Evolutionary conservation across 306 rosid genomes (phyloP), one percentile per base, ranked within the genome.

Genomic region (Cercis canadensis): DNA sequence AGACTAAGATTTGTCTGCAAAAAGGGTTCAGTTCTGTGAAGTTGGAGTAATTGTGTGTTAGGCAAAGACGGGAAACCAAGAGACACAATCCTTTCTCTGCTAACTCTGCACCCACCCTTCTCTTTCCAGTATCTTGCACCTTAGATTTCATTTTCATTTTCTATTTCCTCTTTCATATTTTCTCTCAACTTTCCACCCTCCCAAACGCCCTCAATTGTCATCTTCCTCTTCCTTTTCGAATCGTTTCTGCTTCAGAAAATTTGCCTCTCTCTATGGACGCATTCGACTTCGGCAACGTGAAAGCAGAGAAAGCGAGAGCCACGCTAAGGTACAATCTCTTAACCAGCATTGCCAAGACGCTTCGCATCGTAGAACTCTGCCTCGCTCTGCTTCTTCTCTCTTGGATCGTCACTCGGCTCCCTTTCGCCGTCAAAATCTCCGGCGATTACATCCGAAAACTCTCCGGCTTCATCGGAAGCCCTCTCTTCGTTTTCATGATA

Each of bases 401-500:
- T 0, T 90, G 97, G 97, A 57, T 57, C 68, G 53, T 81, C 79
- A n/a, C 87, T 18, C 86, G 86, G 24, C 80, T 92, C 40, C 92
- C 96, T 13, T 73, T 77, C 56, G 91, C 77, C 54, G 40, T 84
- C 65, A 75, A 61, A 39, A 47, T 75, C 71, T 87, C 89, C 75
- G 66, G 62, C 14, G 77, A 75, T 17, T 90, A 57, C 72, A 65
- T 80, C 80, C 77, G 70, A 39, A 70, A 21, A 21, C 55, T 88
- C 70, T 65, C 69, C 32, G 51, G 33, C 61, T 45, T 90, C 78
- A 24, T 80, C 59, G 65, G 75, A 4, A 87, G 78, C 36, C 91
- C 91, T 24, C 87, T 82, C 83, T 87, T 88, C 67, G 90, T 87
- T 16, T 92, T 92, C 86, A 44, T 87, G 21, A 32, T 90, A 54